phyloP scores from a whole-genome alignment of 768 basidiomycete genomes.

The Leucosporidium yakuticum region DNA sequence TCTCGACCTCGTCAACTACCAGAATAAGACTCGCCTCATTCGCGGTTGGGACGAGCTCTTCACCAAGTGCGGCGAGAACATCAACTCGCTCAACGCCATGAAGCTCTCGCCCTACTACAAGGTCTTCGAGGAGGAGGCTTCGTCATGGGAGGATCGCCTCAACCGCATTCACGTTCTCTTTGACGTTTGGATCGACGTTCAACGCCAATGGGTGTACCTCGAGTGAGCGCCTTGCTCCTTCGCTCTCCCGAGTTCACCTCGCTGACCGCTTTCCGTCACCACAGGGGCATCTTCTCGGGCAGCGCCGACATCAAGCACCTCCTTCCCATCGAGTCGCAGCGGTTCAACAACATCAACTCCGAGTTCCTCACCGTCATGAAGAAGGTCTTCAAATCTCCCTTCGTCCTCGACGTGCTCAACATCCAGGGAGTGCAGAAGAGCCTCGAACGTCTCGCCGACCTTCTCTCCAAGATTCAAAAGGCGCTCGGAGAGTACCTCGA shows the following conservation, averaged over 20 bases:
- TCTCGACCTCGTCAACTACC: conserved; percentile 92
- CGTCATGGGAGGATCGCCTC: conserved; percentile 34
- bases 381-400: conserved; percentile 98
- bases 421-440: conserved; percentile 95
- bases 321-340: conserved; percentile 81
- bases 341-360: conserved; percentile 96
- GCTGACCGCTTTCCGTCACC: not conserved
- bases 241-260: too few species aligned
- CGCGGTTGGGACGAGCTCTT: conserved; percentile 49
- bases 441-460: conserved; percentile 88
- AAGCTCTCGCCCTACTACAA: conserved; percentile 97
- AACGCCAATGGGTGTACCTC: conserved; percentile 98
- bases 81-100: conserved; percentile 95
- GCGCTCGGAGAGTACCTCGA: conserved; percentile 98
- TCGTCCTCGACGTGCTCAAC: conserved; percentile 93
- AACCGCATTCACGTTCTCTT: conserved; percentile 95
- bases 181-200: conserved; percentile 99
- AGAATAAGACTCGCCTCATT: conserved; percentile 96
- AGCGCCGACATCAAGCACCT: conserved; percentile 99
- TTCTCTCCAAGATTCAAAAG: conserved; percentile 97
- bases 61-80: conserved; percentile 91
- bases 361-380: conserved; percentile 99
- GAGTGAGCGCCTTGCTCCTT: conserved; percentile 47
- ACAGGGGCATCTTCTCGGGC: conserved; percentile 87
- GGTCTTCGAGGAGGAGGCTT: conserved; percentile 54